These are phyloP conservation scores for Phytophthora kernoviae DNA, from an alignment of 352 stramenopile species.

Conservation along the genomic window DNA sequence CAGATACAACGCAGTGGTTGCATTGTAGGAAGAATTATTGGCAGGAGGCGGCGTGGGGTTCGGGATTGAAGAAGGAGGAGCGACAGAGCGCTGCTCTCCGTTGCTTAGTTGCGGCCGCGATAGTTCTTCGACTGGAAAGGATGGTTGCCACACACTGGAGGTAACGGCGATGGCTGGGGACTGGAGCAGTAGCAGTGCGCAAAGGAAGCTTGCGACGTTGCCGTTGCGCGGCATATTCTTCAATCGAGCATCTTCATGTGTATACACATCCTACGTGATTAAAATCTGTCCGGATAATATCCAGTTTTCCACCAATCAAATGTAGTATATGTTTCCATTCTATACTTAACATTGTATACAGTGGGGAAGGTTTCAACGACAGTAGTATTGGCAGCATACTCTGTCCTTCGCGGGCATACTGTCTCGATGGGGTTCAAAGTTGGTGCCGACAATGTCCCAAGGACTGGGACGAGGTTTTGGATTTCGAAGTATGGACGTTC, in stretches of 20 bases:
- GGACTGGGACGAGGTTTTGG: too few relatives aligned
- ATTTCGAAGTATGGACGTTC: too few relatives aligned
- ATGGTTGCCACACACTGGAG: slow-evolving; percentile 22
- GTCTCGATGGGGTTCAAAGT: too few relatives aligned
- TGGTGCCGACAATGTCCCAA: too few relatives aligned
- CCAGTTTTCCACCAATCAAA: too few relatives aligned
- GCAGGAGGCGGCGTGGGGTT: not conserved
- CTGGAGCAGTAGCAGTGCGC: slow-evolving; percentile 26
- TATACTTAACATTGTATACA: too few relatives aligned
- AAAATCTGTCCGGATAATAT: too few relatives aligned
- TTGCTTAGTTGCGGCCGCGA: not conserved
- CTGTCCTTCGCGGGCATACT: too few relatives aligned
- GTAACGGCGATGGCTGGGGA: slow-evolving; percentile 1
- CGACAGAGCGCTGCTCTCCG: not conserved
- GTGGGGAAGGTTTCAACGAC: too few relatives aligned
- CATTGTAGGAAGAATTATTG: slow-evolving; percentile 55
- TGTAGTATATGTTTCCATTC: too few relatives aligned
- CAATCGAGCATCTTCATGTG: slow-evolving; percentile 8
- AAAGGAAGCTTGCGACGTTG: slow-evolving; percentile 2
- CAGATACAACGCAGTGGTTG: slow-evolving; percentile 70
- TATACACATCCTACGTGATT: too few relatives aligned
- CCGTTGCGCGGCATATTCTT: slow-evolving; percentile 6
- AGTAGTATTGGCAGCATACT: too few relatives aligned
- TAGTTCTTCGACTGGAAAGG: slow-evolving; percentile 19
- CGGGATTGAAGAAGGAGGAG: not conserved